phyloP scores from a whole-genome alignment of 306 rosid genomes.

The Medicago truncatula region DNA sequence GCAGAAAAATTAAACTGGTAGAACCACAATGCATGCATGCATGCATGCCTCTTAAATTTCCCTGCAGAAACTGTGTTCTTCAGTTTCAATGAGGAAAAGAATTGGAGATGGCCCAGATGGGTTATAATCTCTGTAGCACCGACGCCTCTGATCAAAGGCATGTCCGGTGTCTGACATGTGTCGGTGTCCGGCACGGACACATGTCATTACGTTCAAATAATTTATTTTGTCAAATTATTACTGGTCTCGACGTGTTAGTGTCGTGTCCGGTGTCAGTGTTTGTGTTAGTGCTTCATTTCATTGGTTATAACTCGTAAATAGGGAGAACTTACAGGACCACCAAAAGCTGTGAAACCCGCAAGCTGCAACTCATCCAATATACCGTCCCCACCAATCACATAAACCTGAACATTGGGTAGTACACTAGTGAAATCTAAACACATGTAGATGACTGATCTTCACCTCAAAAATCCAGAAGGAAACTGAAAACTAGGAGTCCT shows the following conservation, averaged over 20 bases:
- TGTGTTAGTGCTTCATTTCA: too few relatives aligned
- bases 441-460: background rate
- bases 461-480: background rate
- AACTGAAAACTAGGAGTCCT: background rate
- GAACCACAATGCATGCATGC: conserved; percentile 24
- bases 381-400: conserved; percentile 88
- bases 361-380: conserved; percentile 85
- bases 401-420: conserved; percentile 61
- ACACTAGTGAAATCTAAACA: background rate
- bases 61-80: background rate
- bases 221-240: too few relatives aligned
- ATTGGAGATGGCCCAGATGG: background rate
- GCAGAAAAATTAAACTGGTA: background rate
- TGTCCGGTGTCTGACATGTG: too few relatives aligned
- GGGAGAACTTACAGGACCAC: conserved; percentile 79
- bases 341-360: conserved; percentile 88
- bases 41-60: conserved; percentile 4
- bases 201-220: too few relatives aligned
- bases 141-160: too few relatives aligned
- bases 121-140: too few relatives aligned
- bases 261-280: too few relatives aligned
- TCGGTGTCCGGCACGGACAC: too few relatives aligned
- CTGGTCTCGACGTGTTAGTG: too few relatives aligned
- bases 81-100: conserved; percentile 1
- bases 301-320: background rate